Conservation (phyloP, 768 basidiomycete species). For the Amanita inopinata region DNA sequence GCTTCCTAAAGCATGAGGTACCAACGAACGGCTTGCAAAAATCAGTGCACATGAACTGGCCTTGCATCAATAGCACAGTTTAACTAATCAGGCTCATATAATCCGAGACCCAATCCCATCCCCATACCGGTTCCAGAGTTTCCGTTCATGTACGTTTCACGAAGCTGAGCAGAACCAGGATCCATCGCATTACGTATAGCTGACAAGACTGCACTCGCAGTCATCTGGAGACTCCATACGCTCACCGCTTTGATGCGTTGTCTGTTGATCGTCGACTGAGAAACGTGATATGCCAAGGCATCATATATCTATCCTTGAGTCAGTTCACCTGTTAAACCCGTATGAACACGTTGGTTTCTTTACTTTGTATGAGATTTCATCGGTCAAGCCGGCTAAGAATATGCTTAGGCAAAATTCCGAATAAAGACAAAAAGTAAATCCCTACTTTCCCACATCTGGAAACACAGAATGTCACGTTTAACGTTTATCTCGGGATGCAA, state of each 20-base stretch:
- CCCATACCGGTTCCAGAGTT: conserved; percentile 4
- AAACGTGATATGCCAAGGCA: conserved; percentile 91
- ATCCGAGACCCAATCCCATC: conserved; percentile 7
- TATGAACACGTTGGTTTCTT: conserved; percentile 9
- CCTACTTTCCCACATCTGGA: conserved; percentile 90
- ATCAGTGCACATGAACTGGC: neutral
- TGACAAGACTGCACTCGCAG: conserved; percentile 76
- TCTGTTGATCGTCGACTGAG: conserved; percentile 80
- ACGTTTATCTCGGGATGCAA: conserved; percentile 7
- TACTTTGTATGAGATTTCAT: conserved; percentile 82
- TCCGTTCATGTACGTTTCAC: conserved; percentile 28
- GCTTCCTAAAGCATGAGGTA: neutral
- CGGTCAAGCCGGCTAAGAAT: conserved; percentile 78
- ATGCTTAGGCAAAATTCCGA: conserved; percentile 12
- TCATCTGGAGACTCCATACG: conserved; percentile 92
- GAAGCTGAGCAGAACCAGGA: conserved; percentile 43
- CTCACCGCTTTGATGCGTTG: conserved; percentile 81
- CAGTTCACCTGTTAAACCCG: neutral
- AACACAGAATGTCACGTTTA: conserved; percentile 8
- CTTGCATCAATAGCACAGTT: neutral
- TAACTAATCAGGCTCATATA: conserved; percentile 4
- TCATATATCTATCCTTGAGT: conserved; percentile 28
- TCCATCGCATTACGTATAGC: conserved; percentile 72
- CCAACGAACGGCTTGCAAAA: neutral
- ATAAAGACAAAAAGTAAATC: conserved; percentile 1